Evolutionary conservation across 2,329 filamentous ascomycete genomes (phyloP), one percentile per base, ranked within the genome.

Genomic region (Huntiella abstrusa): DNA sequence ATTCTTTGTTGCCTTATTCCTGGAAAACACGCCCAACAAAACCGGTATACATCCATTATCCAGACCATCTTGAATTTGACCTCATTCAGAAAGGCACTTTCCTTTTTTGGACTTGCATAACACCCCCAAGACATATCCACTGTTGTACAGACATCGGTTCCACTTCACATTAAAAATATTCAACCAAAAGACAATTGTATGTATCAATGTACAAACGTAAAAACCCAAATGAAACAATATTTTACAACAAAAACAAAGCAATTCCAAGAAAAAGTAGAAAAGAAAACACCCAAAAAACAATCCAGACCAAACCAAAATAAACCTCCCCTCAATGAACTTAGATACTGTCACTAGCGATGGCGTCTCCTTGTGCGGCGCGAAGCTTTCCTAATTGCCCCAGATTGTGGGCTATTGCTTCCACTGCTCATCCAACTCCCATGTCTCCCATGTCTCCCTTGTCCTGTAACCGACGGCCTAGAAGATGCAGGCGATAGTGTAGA

Each of bases 211-310:
- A 32, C 13, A 34, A 32, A 44, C 12, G 17, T 10, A 32, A 36
- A 15, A 33, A 43, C 36, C 13, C 35, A 34, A 28, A 34, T 16
- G 33, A 19, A 16, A 19, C 33, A 10, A 40, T 41, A 45, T 47
- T 45, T 33, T 35, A 46, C 33, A 37, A 46, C 17, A 41, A 28
- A 40, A 51, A 28, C 43, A 15, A 47, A 35, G 41, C 12, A 46
- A 17, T 13, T 19, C 38, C 13, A 6, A 12, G 36, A 37, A 22
- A 38, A 37, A 42, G 33, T 22, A 28, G 32, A 41, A 38, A 28
- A 35, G 41, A 38, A 15, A 32, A 10, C 5, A 13, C 8, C 17
- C 4, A 41, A 41, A 28, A 28, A n/a, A 40, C 37, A 34, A 12
- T 45, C 15, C 34, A 48, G 16, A 36, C 32, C 13, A 42, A 47